Evolutionary conservation across 495 filamentous ascomycete genomes (phyloP), one percentile per base, ranked within the genome.

Genomic region (Xylaria intraflava): DNA sequence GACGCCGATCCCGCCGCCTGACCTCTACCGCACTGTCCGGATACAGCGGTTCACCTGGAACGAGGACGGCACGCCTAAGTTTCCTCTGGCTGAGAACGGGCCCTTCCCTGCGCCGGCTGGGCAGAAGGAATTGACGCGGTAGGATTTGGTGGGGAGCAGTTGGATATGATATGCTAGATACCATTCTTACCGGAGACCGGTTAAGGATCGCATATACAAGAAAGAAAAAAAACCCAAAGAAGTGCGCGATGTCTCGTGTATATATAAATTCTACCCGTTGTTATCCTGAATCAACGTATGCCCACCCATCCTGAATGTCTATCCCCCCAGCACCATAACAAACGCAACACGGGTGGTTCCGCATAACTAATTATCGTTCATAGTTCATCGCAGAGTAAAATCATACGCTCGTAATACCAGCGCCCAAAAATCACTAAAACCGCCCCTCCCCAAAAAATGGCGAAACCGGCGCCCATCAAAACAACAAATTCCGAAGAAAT

Each of bases 1-100:
- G 5, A 67, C 62, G 17, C n/a, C 65, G 14, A 61, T 61, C 3
- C 65, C 65, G 0, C 47, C 52, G 1, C 38, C 62, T 3, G 56
- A 67, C 17, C 22, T 67, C 7, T 65, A 52, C 20, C 59, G 65
- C 1, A 67, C 62, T 0, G 62, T 55, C 11, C 48, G 65, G 17
- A 55, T 65, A 47, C 65, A 67, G 56, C 59, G 56, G 16, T 61
- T 66, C 17, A 53, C 51, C 5, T 66, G 61, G 61, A 64, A 66
- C 12, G 58, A 62, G 7, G 58, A 64, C 45, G 64, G 64, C 30
- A 64, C 61, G 19, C 64, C 64, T 0, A 57, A 48, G 20, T 67
- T 67, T 27, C 65, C 65, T 2, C 42, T 57, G n/a, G 65, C 65
- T 19, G 57, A 59, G 50, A 67, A 67, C 30, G 65, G 65, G 0